Evolutionary conservation across 345 rosid genomes (phyloP), one percentile per base, ranked within the genome.

Genomic region (Bruguiera parviflora): DNA sequence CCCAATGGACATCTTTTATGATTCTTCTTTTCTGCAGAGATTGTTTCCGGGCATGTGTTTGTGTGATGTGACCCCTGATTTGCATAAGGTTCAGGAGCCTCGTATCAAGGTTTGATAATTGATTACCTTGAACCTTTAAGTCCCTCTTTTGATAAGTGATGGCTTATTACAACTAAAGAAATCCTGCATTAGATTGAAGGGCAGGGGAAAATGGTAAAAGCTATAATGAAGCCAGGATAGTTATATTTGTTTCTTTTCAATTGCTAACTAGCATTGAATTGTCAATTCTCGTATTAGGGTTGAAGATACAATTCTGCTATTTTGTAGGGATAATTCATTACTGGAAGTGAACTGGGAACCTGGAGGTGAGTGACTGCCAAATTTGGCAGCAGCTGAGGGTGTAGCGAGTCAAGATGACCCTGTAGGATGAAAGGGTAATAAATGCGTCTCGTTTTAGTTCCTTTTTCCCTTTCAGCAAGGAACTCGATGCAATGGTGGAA

Each of bases 1-100:
- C 4, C 15, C 49, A 9, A 0, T 22, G 58, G 15, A 11, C 27
- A 21, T 10, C 35, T 64, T 64, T 59, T 25, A 10, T 55, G 28
- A 25, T 22, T 51, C 21, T 61, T 61, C 22, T 49, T 28, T 61
- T 61, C 56, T 71, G 61, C 79, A 76, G 79, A 21, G 24, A 46
- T 32, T 76, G 29, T 67, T 76, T 61, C 79, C 79, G 11, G 76
- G 75, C 21, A 22, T 62, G 61, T 76, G 73, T 75, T 22, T 76
- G 46, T 11, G 49, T 55, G 67, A 68, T 1, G 21, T 63, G 31
- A 71, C 79, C 9, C 72, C 60, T 22, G 79, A 76, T 46, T 33
- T 58, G 22, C 71, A 76, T 53, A 62, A 24, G 52, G 68, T 66
- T 76, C 35, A 27, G 19, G 79, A 76, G 25, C 13, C 79, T 56